Evolutionary conservation across 192 early-diverging fungal genomes (phyloP).

Genomic region (Entomortierella parvispora): DNA sequence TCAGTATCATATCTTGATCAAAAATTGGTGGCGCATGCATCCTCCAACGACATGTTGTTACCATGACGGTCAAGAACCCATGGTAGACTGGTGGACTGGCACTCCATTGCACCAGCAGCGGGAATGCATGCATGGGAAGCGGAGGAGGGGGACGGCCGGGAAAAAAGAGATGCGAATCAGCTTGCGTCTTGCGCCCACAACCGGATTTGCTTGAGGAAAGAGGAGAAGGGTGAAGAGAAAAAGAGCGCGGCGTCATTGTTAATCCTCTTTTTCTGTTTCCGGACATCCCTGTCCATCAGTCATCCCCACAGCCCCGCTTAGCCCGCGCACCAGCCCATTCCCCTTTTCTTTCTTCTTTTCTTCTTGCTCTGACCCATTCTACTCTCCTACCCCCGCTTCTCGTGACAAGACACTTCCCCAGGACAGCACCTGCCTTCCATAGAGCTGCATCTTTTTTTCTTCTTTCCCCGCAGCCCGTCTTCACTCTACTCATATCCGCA

Average conservation of each 20-base stretch:
- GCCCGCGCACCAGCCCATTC: not conserved
- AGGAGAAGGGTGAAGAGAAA: too few relatives aligned
- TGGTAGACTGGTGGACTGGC: slow-evolving; percentile 26
- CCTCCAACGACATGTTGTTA: not conserved
- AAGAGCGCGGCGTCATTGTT: too few relatives aligned
- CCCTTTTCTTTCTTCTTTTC: not conserved
- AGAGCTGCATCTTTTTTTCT: too few relatives aligned
- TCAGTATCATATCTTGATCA: not conserved
- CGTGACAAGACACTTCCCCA: not conserved
- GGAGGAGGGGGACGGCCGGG: not conserved
- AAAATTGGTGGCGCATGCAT: not conserved
- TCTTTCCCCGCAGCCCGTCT: not conserved
- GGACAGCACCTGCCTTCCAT: too few relatives aligned
- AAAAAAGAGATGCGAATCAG: not conserved
- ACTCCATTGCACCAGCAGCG: slow-evolving; percentile 43
- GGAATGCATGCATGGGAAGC: slow-evolving; percentile 35
- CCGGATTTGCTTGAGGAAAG: too few relatives aligned
- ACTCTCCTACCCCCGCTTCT: too few relatives aligned
- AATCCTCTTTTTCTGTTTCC: too few relatives aligned
- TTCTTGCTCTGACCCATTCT: not conserved
- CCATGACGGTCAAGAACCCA: slow-evolving; percentile 42
- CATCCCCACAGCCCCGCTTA: too few relatives aligned
- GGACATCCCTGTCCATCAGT: too few relatives aligned
- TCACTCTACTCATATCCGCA: not conserved
- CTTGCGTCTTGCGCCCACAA: too few relatives aligned